phyloP scores from a whole-genome alignment of 805 yeast genomes.

The Yamadazyma insecticola region DNA sequence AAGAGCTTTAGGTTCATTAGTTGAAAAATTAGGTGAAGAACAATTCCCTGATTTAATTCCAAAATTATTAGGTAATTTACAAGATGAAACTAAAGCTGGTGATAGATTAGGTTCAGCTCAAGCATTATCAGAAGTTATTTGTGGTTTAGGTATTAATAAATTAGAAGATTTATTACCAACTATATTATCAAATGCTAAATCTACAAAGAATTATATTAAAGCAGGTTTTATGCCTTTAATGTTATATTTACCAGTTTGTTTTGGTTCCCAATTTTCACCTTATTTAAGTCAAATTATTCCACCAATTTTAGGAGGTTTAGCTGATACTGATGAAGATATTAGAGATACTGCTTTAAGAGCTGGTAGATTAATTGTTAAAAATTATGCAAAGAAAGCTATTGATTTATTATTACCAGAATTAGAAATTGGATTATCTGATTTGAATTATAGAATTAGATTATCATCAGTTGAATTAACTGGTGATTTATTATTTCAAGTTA shows the following conservation, averaged over 20 bases:
- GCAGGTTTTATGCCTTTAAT: slow-evolving; percentile 91
- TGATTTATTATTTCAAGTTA: slow-evolving; percentile 87
- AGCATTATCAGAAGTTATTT: slow-evolving; percentile 88
- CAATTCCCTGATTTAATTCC: slow-evolving; percentile 90
- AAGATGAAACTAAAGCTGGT: slow-evolving; percentile 76
- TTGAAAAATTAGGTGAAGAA: slow-evolving; percentile 94
- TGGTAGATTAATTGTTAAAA: slow-evolving; percentile 85
- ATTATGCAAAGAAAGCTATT: slow-evolving; percentile 88
- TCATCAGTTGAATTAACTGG: slow-evolving; percentile 95
- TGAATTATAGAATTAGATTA: slow-evolving; percentile 79
- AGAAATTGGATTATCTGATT: slow-evolving; percentile 82
- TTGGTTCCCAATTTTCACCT: slow-evolving; percentile 88
- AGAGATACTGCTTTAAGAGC: slow-evolving; percentile 89
- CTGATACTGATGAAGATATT: slow-evolving; percentile 81
- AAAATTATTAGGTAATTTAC: slow-evolving; percentile 66
- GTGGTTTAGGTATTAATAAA: slow-evolving; percentile 84
- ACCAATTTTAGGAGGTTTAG: slow-evolving; percentile 87
- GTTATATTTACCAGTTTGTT: slow-evolving; percentile 88
- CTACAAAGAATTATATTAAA: slow-evolving; percentile 66
- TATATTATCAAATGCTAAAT: slow-evolving; percentile 66
- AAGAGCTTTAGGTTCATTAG: slow-evolving; percentile 92
- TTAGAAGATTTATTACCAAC: slow-evolving; percentile 85
- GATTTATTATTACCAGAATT: slow-evolving; percentile 91
- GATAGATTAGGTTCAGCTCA: slow-evolving; percentile 97
- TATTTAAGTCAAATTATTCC: slow-evolving; percentile 82